phyloP scores from a whole-genome alignment of 2,329 filamentous ascomycete genomes.

The Zarea fungicola region DNA sequence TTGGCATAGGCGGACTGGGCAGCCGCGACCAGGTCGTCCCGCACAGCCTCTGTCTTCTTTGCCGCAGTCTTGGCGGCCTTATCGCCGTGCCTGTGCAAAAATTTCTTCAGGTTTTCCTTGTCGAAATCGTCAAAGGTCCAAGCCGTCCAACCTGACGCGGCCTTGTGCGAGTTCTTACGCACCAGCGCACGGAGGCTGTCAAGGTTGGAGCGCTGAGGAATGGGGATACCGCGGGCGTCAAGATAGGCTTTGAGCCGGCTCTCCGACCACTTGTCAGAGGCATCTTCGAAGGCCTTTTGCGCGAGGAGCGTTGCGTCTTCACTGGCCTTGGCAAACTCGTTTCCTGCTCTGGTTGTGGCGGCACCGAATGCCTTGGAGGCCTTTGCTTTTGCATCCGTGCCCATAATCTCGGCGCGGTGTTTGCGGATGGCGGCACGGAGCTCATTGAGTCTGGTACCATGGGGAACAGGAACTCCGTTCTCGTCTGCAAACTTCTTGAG shows the following conservation, averaged over 20 bases:
- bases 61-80: conserved; percentile 53
- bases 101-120: conserved; percentile 61
- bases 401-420: conserved; percentile 67
- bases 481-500: conserved; percentile 92
- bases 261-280: conserved; percentile 62
- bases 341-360: conserved; percentile 69
- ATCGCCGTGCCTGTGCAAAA: conserved; percentile 48
- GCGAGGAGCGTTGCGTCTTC: conserved; percentile 57
- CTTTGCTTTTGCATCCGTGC: conserved; percentile 56
- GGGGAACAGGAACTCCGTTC: conserved; percentile 79
- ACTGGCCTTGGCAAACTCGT: conserved; percentile 72
- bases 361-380: conserved; percentile 61
- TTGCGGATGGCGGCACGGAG: conserved; percentile 85
- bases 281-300: conserved; percentile 62
- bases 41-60: conserved; percentile 58
- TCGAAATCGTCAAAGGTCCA: conserved; percentile 80
- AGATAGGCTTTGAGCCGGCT: conserved; percentile 73
- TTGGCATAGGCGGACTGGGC: conserved; percentile 56
- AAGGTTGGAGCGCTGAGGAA: conserved; percentile 64
- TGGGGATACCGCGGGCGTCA: conserved; percentile 69
- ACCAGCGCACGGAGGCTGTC: conserved; percentile 71
- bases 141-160: conserved; percentile 59
- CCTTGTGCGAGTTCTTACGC: conserved; percentile 68
- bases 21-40: conserved; percentile 67
- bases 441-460: conserved; percentile 87